Conservation (phyloP, 2,329 filamentous ascomycete genomes). For the Fusarium torulosum region DNA sequence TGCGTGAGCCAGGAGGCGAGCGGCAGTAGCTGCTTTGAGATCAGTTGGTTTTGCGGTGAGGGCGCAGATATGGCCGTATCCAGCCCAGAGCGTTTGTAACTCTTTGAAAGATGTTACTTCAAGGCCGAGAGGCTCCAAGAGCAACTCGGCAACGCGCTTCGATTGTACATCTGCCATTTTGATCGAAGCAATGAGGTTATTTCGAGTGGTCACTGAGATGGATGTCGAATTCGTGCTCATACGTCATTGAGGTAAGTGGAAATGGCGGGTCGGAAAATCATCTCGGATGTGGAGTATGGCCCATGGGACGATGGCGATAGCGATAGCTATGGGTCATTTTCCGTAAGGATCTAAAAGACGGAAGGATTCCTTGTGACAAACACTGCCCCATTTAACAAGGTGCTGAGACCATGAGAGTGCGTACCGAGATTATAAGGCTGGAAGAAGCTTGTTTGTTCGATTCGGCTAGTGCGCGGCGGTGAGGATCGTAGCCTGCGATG, state of each 20-base stretch:
- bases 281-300: constrained; percentile 19
- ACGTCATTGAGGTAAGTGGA: constrained; percentile 19
- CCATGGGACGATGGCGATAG: not conserved
- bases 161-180: constrained; percentile 28
- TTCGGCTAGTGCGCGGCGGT: not conserved
- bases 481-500: not conserved
- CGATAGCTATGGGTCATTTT: not conserved
- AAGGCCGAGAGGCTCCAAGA: constrained; percentile 57
- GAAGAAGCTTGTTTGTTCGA: not conserved
- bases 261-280: constrained; percentile 31
- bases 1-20: constrained; percentile 19
- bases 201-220: not conserved
- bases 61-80: constrained; percentile 68
- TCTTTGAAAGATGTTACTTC: constrained; percentile 55
- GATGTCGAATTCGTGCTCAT: not conserved
- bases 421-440: constrained; percentile 14
- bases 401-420: not conserved
- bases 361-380: not conserved
- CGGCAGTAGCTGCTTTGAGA: constrained; percentile 26
- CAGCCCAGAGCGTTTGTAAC: constrained; percentile 63
- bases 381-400: not conserved
- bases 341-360: not conserved
- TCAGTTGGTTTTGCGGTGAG: constrained; percentile 58
- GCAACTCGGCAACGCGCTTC: constrained; percentile 53
- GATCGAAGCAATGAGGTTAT: not conserved